Conservation (phyloP, 2,329 filamentous ascomycete species). For the Trichoderma sp. region DNA sequence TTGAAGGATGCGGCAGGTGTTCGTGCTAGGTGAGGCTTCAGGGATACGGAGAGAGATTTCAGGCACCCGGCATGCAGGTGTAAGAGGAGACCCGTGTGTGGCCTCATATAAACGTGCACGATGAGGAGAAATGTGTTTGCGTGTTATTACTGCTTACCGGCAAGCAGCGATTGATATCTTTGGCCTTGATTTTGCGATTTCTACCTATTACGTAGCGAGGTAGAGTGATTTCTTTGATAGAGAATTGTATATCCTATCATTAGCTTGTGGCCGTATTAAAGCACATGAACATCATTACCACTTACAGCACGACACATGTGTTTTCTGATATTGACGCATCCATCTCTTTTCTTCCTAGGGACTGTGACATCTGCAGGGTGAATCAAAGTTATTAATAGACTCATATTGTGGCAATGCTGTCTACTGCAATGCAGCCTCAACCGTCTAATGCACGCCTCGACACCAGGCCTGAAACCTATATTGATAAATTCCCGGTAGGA, state of each 20-base stretch:
- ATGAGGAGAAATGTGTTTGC: background rate
- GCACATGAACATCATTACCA: background rate
- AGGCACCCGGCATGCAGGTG: background rate
- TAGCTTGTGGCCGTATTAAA: background rate
- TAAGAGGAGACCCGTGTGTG: background rate
- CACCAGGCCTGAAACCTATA: background rate
- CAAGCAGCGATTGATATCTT: background rate
- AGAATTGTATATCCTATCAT: background rate
- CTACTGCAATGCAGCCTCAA: background rate
- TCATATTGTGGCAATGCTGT: background rate
- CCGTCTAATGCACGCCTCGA: background rate
- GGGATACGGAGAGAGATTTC: background rate
- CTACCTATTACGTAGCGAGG: background rate
- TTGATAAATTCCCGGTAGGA: background rate
- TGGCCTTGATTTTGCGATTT: background rate
- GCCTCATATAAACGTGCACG: background rate
- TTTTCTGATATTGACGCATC: background rate
- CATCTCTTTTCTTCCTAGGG: background rate
- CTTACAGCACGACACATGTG: background rate
- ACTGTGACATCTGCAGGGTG: background rate
- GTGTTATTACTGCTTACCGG: background rate
- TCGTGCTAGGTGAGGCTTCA: background rate
- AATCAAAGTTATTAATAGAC: background rate
- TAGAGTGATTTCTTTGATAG: background rate
- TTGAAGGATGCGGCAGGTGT: background rate